phyloP scores from a whole-genome alignment of 2,329 filamentous ascomycete genomes.

The Fusarium anthophilum region DNA sequence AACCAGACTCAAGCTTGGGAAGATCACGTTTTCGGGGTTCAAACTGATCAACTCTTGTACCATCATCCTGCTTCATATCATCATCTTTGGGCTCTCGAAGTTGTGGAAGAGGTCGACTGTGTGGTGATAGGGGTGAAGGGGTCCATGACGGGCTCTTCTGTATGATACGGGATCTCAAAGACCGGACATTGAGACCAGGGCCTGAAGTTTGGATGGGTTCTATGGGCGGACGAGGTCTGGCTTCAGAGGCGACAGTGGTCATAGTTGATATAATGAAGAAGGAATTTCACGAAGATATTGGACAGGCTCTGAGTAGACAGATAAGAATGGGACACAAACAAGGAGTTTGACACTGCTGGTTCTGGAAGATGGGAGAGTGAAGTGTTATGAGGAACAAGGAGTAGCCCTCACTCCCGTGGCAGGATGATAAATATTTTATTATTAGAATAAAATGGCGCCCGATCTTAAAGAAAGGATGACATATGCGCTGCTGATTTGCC shows the following conservation, averaged over 20 bases:
- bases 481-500: conserved; percentile 8
- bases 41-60: conserved; percentile 19
- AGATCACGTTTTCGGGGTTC: conserved; percentile 15
- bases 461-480: conserved; percentile 27
- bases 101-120: conserved; percentile 22
- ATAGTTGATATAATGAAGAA: conserved; percentile 12
- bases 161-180: conserved; percentile 13
- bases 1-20: conserved; percentile 9
- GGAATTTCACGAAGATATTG: conserved; percentile 3
- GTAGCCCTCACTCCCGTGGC: background rate
- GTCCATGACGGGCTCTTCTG: conserved; percentile 38
- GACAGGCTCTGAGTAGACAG: background rate
- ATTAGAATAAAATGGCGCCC: conserved; percentile 37
- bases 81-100: conserved; percentile 32
- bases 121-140: conserved; percentile 34
- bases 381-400: background rate
- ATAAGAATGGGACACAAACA: background rate
- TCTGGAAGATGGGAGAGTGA: background rate
- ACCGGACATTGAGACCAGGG: conserved; percentile 17
- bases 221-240: conserved; percentile 32
- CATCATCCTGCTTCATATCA: conserved; percentile 29
- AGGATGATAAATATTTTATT: conserved; percentile 19
- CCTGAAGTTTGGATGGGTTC: conserved; percentile 37
- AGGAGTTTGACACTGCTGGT: background rate
- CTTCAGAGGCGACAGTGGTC: conserved; percentile 27